Conservation (phyloP, 495 filamentous ascomycete genomes). For the Podospora didyma region DNA sequence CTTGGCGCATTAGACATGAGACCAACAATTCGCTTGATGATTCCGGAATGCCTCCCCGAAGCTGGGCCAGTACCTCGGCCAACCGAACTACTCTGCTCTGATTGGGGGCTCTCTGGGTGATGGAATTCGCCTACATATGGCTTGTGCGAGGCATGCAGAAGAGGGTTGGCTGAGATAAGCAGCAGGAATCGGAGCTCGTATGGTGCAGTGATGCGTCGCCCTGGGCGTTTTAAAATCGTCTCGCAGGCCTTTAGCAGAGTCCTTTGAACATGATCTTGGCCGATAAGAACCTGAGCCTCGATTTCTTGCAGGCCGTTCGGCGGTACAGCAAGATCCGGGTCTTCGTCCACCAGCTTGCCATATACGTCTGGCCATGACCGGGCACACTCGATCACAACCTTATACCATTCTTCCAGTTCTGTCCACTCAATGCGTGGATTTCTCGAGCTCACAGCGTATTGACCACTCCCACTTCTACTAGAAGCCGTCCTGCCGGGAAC, state of each 20-base stretch:
- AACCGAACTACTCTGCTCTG: constrained; percentile 4
- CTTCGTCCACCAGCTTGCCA: constrained; percentile 36
- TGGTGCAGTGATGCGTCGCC: constrained; percentile 62
- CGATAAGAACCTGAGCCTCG: constrained; percentile 59
- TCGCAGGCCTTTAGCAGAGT: constrained; percentile 80
- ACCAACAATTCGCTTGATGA: constrained; percentile 83
- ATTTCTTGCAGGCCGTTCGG: constrained; percentile 43
- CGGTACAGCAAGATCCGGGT: constrained; percentile 16
- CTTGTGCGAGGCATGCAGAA: constrained; percentile 52
- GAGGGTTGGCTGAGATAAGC: constrained; percentile 79
- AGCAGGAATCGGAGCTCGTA: constrained; percentile 76
- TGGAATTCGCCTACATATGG: constrained; percentile 31
- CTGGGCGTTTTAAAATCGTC: constrained; percentile 79
- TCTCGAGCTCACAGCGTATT: constrained; percentile 50
- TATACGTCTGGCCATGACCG: constrained; percentile 54
- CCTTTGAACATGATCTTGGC: constrained; percentile 62
- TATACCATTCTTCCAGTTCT: constrained; percentile 71
- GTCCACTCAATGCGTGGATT: constrained; percentile 76
- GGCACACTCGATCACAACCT: constrained; percentile 56
- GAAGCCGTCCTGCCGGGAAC: constrained; percentile 31
- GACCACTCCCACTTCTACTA: constrained; percentile 29
- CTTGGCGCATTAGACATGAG: constrained; percentile 71
- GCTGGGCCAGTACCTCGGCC: constrained; percentile 22
- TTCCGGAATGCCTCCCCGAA: constrained; percentile 66
- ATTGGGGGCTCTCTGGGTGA: constrained; percentile 13